Percentiles rank a stretch among this genome's conserved stretches.
Conservation (phyloP, 768 basidiomycete genomes). For the Lentinus brumalis region DNA sequence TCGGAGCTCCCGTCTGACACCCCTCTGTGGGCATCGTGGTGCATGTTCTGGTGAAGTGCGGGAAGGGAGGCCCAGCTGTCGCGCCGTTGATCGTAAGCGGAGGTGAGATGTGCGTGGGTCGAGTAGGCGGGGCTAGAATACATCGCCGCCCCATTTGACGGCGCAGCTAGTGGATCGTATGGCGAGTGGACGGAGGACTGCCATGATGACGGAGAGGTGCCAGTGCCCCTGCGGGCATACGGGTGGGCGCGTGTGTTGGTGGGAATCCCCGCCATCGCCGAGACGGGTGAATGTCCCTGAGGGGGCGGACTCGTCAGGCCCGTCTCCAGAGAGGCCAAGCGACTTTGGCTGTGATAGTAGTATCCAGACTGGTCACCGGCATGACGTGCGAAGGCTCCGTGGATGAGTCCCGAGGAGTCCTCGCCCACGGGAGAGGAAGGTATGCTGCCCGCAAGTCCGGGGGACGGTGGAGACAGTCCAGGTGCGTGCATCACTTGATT, state of each 20-base stretch:
- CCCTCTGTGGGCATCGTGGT: slow-evolving; percentile 16
- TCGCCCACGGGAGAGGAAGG: slow-evolving; percentile 19
- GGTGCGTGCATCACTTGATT: slow-evolving; percentile 16
- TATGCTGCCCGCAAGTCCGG: slow-evolving; percentile 10
- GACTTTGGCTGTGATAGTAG: slow-evolving; percentile 17
- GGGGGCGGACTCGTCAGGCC: slow-evolving; percentile 6
- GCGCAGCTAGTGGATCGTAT: slow-evolving; percentile 9
- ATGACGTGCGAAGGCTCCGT: slow-evolving; percentile 20
- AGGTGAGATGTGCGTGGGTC: slow-evolving; percentile 3
- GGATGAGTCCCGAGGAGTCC: slow-evolving; percentile 26
- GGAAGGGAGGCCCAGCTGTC: slow-evolving; percentile 16
- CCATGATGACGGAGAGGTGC: slow-evolving; percentile 13
- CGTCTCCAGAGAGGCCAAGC: slow-evolving; percentile 10
- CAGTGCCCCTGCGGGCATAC: slow-evolving; percentile 10
- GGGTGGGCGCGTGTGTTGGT: slow-evolving; percentile 12
- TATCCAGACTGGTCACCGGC: slow-evolving; percentile 9
- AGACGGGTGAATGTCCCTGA: slow-evolving; percentile 5
- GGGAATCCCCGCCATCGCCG: slow-evolving; percentile 9
- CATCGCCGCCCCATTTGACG: slow-evolving; percentile 11
- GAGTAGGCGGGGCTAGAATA: slow-evolving; percentile 11
- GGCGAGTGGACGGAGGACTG: slow-evolving; percentile 3
- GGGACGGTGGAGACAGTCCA: slow-evolving; percentile 9
- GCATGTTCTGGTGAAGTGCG: slow-evolving; percentile 10
- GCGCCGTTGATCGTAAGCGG: slow-evolving; percentile 20
- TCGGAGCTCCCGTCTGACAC: slow-evolving; percentile 16